phyloP scores from a whole-genome alignment of 345 rosid genomes.

The Salix exigua region DNA sequence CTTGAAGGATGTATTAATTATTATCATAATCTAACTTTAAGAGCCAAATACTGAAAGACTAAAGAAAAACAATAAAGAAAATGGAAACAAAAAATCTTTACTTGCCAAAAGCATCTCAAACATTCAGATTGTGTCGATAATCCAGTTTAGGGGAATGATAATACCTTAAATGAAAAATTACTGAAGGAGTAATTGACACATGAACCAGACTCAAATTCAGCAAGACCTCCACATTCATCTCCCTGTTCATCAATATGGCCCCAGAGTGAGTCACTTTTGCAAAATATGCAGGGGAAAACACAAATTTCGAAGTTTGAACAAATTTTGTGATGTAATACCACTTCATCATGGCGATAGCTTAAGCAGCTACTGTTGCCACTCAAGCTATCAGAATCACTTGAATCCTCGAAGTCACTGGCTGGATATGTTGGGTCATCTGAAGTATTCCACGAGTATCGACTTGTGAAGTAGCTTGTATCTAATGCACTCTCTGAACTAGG shows the following conservation, averaged over 20 bases:
- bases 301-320: not conserved
- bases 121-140: not conserved
- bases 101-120: not conserved
- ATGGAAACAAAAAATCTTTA: not conserved
- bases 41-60: not conserved
- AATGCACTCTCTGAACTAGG: slow-evolving; percentile 90
- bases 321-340: slow-evolving; percentile 40
- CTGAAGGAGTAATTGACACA: slow-evolving; percentile 90
- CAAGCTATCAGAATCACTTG: slow-evolving; percentile 90
- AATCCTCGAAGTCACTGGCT: slow-evolving; percentile 66
- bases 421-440: slow-evolving; percentile 62
- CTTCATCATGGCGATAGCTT: slow-evolving; percentile 87
- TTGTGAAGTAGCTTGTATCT: slow-evolving; percentile 97
- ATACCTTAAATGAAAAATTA: slow-evolving; percentile 98
- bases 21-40: not conserved
- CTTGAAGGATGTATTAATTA: not conserved
- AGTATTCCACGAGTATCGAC: slow-evolving; percentile 89
- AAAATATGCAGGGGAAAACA: not conserved
- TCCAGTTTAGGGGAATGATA: not conserved
- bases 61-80: not conserved
- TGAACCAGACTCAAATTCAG: slow-evolving; percentile 71
- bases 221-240: slow-evolving; percentile 67
- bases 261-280: slow-evolving; percentile 9
- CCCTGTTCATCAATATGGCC: slow-evolving; percentile 46
- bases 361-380: slow-evolving; percentile 81